Evolutionary conservation across 176 grass and related monocot genomes (phyloP), one percentile per base, ranked within the genome.

Genomic region (Tuctoria greenei): DNA sequence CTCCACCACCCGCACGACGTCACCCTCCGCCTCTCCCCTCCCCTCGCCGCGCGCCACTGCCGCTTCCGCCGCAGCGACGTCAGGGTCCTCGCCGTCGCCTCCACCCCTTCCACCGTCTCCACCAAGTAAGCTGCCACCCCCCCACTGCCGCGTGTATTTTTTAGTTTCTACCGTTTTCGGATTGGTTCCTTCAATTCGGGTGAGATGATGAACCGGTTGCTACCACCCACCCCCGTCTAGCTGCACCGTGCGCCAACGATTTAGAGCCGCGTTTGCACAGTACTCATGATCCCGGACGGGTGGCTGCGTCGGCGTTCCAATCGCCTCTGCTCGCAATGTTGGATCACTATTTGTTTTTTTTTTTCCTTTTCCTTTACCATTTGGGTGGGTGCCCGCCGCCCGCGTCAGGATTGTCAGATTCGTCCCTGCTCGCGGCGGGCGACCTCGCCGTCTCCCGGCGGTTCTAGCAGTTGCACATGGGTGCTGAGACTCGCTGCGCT

Each of bases 81-180:
- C 57, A 80, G 57, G 64, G 58, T 88, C 76, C 26, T 76, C 64
- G 81, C 86, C 71, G 76, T 88, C 57, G 76, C 86, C 0, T 88
- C 86, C 35, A 74, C 73, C 21, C 34, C 72, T 2, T 79, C 75
- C 36, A 36, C 68, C 82, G 75, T 79, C 15, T 84, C 86, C 71
- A 26, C 81, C 57, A 84, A 81, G 86, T 88, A 88, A 84, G 76
- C 1, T 31, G 31, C 63, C 23, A 0, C 10, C 14, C 12, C 31
- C 5, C 26, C 20, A 1, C 34, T 26, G 24, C 9, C 45, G 0
- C 18, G 2, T 34, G 20, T 28, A 15, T 40, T 31, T 21, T 50
- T 1, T 4, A 18, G 9, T 6, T 35, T 10, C 52, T 18, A 6
- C 1, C 35, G 18, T 72, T 46, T 23, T 12, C 43, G 37, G 66